Evolutionary conservation across 129 eudicot genomes (phyloP), one percentile per base, ranked within the genome.

Genomic region (Scalesia atractyloides): DNA sequence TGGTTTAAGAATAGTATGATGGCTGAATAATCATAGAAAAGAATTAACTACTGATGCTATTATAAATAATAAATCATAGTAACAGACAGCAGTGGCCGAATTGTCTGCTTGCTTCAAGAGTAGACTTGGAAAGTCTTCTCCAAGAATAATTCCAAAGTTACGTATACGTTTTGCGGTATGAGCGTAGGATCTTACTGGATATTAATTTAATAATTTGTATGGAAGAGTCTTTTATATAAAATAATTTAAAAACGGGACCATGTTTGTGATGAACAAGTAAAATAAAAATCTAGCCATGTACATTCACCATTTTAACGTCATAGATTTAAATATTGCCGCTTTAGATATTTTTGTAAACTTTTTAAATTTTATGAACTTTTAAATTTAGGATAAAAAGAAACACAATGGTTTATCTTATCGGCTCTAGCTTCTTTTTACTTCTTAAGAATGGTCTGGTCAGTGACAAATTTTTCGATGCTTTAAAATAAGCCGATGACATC

Each of bases 31-130:
- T 56, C 3, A 26, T 26, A 26, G 33, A 26, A 26, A 26, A 26
- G 33, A 2, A 26, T 26, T 26, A 26, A 26, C 33, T 56, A 9
- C 15, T 20, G 62, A 15, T 56, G n/a, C 5, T 65, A 17, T 16
- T 47, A 26, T 26, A 26, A 26, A 26, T 26, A 26, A 44, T 44
- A 49, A 5, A 11, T 33, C 20, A 58, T 9, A 14, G 17, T 26
- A 26, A 26, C 33, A 26, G 33, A 26, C 1, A 3, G 7, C 26
- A 15, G 34, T 66, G 63, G 46, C 11, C 30, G 2, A 16, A 7
- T 73, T 50, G 50, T 62, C 61, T 62, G 50, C 22, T 71, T 72
- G 68, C 46, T 72, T 59, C 13, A 46, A 16, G 77, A 47, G 69
- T 61, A 44, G 77, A 73, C 69, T 5, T 46, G 15, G 49, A 36